These are phyloP conservation scores for Allium cepa DNA, from an alignment of 106 monocot genomes.

Conservation along the genomic window DNA sequence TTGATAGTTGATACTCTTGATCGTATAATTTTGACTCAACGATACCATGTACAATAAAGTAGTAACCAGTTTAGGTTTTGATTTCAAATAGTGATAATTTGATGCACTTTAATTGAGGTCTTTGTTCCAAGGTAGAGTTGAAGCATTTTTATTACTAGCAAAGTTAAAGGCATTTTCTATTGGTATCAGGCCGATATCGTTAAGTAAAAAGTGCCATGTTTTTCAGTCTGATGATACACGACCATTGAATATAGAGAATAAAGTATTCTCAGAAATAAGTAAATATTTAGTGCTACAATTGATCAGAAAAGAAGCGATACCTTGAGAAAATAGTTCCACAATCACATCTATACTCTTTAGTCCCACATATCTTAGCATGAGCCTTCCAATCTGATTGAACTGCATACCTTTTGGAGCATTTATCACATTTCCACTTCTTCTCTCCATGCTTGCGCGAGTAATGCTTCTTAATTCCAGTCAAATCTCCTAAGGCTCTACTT, in stretches of 20 bases:
- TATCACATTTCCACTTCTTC: conserved; percentile 53
- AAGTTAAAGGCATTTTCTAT: background rate
- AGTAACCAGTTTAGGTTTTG: too few relatives aligned
- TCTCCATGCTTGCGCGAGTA: conserved; percentile 42
- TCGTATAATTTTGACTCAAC: too few relatives aligned
- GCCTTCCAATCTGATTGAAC: conserved; percentile 50
- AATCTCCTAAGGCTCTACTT: conserved; percentile 27
- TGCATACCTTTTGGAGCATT: conserved; percentile 35
- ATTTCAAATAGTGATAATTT: too few relatives aligned
- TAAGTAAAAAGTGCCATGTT: too few relatives aligned
- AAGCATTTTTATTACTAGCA: background rate
- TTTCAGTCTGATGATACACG: too few relatives aligned
- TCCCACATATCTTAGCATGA: conserved; percentile 37
- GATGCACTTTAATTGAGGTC: too few relatives aligned
- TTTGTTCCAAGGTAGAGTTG: background rate
- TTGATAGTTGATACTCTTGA: too few relatives aligned
- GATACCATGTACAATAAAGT: too few relatives aligned
- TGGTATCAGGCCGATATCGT: too few relatives aligned
- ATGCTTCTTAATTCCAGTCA: conserved; percentile 48
- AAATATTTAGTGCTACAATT: background rate
- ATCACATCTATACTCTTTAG: conserved; percentile 35
- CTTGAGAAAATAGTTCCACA: conserved; percentile 52
- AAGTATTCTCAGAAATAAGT: background rate
- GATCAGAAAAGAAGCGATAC: conserved; percentile 5
- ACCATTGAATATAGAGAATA: too few relatives aligned